Evolutionary conservation across 805 yeast species (phyloP).

Genomic region (Candida glaebosa): DNA sequence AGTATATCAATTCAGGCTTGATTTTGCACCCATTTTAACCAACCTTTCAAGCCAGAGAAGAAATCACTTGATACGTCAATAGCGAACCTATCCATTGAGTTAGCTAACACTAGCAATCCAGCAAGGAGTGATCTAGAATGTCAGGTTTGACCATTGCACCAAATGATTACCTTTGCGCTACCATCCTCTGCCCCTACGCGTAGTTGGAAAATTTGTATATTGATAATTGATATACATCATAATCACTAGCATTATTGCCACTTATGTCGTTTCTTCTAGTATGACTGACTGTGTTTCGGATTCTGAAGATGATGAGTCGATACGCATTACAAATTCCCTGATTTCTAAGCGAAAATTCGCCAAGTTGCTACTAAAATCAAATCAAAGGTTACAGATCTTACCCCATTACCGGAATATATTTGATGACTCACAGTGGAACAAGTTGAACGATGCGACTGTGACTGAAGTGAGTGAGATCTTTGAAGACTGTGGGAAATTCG

Average conservation of each 20-base stretch:
- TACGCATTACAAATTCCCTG: constrained; percentile 11
- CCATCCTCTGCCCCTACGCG: too few species aligned
- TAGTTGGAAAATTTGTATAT: too few species aligned
- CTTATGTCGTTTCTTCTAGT: constrained; percentile 3
- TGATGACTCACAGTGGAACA: constrained; percentile 3
- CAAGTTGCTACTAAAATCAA: not conserved
- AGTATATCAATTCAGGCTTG: too few species aligned
- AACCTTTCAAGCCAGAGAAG: too few species aligned
- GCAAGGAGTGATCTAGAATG: too few species aligned
- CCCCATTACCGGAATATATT: constrained; percentile 1
- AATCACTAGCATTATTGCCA: too few species aligned
- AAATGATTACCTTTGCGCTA: not conserved
- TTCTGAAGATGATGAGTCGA: constrained; percentile 23
- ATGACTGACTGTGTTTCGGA: constrained; percentile 22
- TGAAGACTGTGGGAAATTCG: constrained; percentile 6
- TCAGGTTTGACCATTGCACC: too few species aligned
- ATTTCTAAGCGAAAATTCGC: constrained; percentile 10
- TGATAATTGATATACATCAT: too few species aligned
- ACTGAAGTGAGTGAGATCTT: constrained; percentile 3
- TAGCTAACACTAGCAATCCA: too few species aligned
- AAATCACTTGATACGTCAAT: too few species aligned
- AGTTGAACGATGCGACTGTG: not conserved
- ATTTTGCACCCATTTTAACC: too few species aligned
- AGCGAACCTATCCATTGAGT: too few species aligned
- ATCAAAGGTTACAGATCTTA: not conserved